Base-by-base conservation (phyloP, 1,139 yeast species). In the Nematodospora anomalae region DNA sequence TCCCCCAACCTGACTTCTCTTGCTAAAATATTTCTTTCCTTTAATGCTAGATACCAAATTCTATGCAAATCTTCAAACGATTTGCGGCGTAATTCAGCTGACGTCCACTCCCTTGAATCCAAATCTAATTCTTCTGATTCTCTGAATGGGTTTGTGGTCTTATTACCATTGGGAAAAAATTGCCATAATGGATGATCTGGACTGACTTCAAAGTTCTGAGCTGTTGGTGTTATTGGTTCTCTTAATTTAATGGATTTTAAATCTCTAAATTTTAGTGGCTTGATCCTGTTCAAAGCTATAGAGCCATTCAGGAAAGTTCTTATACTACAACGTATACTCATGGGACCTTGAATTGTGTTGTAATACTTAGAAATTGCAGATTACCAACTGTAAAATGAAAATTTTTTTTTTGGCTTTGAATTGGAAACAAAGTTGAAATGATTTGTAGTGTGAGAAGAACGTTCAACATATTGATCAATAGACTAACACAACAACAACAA, bases 111-210 rank as follows among this genome's bases (percentile, higher is more conserved):
- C 48, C 96, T 75, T 10, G 95, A 87, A 22, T 52, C 54, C 21
- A 67, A 60, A 40, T 74, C 72, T 28, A 88, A 54, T 15, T 84
- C 90, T 4, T 44, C 50, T 2, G 73, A 58, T 2, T 70, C 61
- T 49, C 97, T 74, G 45, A 83, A 64, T 46, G 80, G 79, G 49
- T 73, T 66, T 43, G 76, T 71, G 12, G 65, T 49, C 13, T 60
- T 51, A 45, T 44, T 62, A 3, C 73, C 75, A 32, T 82, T 73
- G 28, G 79, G 73, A 66, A 92, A 92, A 60, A 92, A 92, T 51
- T 86, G 94, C 97, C 97, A 92, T 47, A 92, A 71, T 26, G 98
- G 97, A 62, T 92, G 98, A 56, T 85, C 85, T 10, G 84, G 94
- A 15, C 81, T 75, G 20, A 86, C 87, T 45, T 72, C 75, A 42